Percentiles rank a stretch among this genome's conserved stretches.
Conservation (phyloP, 176 grass and related monocot genomes). For the Triticum timopheevii region DNA sequence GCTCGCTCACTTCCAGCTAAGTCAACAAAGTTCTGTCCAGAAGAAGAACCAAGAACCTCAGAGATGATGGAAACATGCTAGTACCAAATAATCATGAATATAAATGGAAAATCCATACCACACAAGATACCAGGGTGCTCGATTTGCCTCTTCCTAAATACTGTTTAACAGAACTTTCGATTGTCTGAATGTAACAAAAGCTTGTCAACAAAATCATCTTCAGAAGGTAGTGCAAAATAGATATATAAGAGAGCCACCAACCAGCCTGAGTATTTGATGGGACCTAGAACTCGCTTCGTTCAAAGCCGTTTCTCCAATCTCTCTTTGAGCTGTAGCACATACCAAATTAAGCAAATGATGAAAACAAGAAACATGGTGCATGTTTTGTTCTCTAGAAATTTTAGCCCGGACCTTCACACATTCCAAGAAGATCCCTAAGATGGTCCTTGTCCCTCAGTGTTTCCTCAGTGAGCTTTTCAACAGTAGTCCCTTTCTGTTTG, state of each 20-base stretch:
- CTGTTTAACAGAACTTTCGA: conserved; percentile 74
- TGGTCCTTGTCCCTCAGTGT: conserved; percentile 64
- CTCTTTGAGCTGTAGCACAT: conserved; percentile 74
- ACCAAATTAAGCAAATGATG: conserved; percentile 32
- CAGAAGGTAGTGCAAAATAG: neutral
- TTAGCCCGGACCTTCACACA: conserved; percentile 69
- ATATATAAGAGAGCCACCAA: conserved; percentile 36
- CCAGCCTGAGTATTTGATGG: conserved; percentile 99
- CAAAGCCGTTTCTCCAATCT: conserved; percentile 87
- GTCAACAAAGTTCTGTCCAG: conserved; percentile 93
- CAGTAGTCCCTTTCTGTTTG: conserved; percentile 85
- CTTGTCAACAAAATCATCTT: conserved; percentile 5
- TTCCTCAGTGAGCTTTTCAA: conserved; percentile 93
- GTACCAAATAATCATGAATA: neutral
- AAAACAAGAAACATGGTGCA: neutral
- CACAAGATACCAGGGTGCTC: conserved; percentile 75
- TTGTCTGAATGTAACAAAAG: conserved; percentile 61
- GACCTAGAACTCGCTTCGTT: conserved; percentile 97
- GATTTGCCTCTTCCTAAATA: conserved; percentile 62
- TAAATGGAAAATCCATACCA: conserved; percentile 51
- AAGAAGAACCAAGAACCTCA: conserved; percentile 25
- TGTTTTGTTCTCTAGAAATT: neutral
- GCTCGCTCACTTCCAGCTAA: conserved; percentile 95
- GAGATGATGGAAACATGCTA: conserved; percentile 2
- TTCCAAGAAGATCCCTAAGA: conserved; percentile 72